Conservation (phyloP, 805 yeast species). For the Zygoascus biomembranicola region DNA sequence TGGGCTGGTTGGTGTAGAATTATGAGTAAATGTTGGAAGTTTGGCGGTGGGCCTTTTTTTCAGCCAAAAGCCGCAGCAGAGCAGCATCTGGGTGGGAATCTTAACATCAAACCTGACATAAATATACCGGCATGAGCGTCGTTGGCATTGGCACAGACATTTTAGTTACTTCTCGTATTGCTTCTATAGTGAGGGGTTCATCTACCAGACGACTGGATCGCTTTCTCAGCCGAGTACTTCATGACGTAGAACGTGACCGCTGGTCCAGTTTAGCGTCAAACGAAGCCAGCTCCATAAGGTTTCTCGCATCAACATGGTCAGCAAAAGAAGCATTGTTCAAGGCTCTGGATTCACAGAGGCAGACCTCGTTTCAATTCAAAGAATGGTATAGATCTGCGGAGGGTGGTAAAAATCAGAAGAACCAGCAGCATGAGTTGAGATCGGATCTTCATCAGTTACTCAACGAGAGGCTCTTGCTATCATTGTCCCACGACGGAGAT, state of each 20-base stretch:
- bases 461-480: constrained; percentile 42
- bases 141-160: constrained; percentile 54
- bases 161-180: constrained; percentile 40
- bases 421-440: neutral
- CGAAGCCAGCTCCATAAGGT: constrained; percentile 10
- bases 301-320: constrained; percentile 60
- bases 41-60: too few relatives aligned
- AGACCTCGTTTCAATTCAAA: constrained; percentile 44
- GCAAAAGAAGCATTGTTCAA: constrained; percentile 68
- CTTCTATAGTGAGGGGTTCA: constrained; percentile 30
- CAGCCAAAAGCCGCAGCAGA: too few relatives aligned
- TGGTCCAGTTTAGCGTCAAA: neutral
- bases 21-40: too few relatives aligned
- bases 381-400: constrained; percentile 46
- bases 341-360: constrained; percentile 42
- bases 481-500: constrained; percentile 61
- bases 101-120: too few relatives aligned
- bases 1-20: too few relatives aligned
- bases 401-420: constrained; percentile 14
- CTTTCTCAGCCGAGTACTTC: constrained; percentile 42
- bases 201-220: constrained; percentile 32
- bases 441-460: constrained; percentile 10
- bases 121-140: constrained; percentile 15
- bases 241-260: constrained; percentile 26
- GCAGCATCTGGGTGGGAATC: too few relatives aligned